A percentile compares a stretch with the other conserved stretches of the same genome.
These are phyloP conservation scores for Delphinella strobiligena DNA, from an alignment of 2,329 filamentous ascomycete genomes.

Conservation along the genomic window DNA sequence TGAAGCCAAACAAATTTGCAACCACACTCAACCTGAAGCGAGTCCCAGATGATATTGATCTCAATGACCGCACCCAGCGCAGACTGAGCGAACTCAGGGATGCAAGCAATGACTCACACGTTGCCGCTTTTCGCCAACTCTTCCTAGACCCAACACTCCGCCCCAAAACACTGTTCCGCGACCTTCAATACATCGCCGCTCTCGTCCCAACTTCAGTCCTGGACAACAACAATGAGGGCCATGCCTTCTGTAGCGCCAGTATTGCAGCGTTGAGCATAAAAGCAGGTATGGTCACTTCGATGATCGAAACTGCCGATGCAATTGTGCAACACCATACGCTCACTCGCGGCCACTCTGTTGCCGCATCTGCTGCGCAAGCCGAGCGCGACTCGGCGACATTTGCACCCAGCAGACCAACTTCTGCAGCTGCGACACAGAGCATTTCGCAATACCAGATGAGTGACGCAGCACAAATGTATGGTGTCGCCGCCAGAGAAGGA, in stretches of 20 bases:
- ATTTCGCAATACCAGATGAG: constrained; percentile 57
- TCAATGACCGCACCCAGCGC: no score
- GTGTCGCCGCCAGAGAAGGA: constrained; percentile 88
- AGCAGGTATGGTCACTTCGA: constrained; percentile 73
- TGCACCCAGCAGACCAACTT: constrained; percentile 12
- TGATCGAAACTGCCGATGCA: constrained; percentile 62
- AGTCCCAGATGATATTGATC: no score
- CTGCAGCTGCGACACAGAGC: constrained; percentile 20
- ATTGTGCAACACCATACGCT: constrained; percentile 59
- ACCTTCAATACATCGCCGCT: constrained; percentile 45
- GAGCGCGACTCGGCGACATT: constrained; percentile 21
- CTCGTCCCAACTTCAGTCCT: constrained; percentile 47
- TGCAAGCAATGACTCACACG: neutral
- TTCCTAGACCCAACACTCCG: constrained; percentile 33
- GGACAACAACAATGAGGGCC: constrained; percentile 46
- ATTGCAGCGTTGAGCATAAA: constrained; percentile 82
- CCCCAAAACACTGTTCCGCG: constrained; percentile 35
- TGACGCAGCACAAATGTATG: constrained; percentile 80
- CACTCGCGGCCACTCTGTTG: constrained; percentile 35
- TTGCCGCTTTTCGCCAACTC: constrained; percentile 19
- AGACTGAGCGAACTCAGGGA: neutral
- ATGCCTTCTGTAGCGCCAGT: constrained; percentile 83
- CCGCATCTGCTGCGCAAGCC: constrained; percentile 20
- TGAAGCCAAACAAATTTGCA: no score
- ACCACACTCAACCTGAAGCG: no score